Base-by-base conservation (phyloP, 208 protist genomes). In the Endotrypanum monterogeii region DNA sequence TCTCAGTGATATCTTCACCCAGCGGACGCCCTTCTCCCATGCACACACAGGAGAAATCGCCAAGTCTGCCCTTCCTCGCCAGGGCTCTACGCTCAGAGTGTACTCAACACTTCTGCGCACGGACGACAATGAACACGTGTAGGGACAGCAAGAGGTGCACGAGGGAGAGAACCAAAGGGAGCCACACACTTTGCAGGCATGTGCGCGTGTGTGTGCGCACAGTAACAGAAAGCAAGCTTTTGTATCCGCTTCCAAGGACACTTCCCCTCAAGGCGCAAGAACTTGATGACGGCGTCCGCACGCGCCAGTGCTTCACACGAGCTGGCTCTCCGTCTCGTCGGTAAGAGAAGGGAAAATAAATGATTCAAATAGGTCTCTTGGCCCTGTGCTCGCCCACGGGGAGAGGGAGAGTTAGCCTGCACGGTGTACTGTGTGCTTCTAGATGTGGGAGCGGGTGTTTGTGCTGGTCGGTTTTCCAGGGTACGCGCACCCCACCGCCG, bases 71-170 rank as follows among this genome's bases (percentile, higher is more conserved):
- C 28, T 9, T 20, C 37, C 23, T 25, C 46, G 18, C 23, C 12
- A 16, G 16, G 23, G 20, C 18, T 65, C 60, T 28, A 16, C 37
- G 37, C 35, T 23, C 60, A 48, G 35, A 32, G 30, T 28, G 23
- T 12, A 39, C 28, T 48, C 20, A 65, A 44, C 23, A 44, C 6
- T 12, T 14, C 35, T 0, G 60, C 44, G 60, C 60, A 46, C 60
- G 20, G 11, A 46, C 32, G 60, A 65, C 23, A 37, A 37, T 65
- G 60, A 4, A 39, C 35, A 46, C 60, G 44, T 16, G 60, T 37
- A 44, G 37, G 25, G n/a, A 46, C 12, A 46, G 60, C 60, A 55
- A 68, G 61, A 50, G n/a, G 44, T 68, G 63, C 35, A 67, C 25
- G 52, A 67, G 61, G 41, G 63, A 32, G n/a, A 2, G 39, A 39